Conservation (phyloP, 2,329 filamentous ascomycete genomes). For the Calonectria multiphialidica region DNA sequence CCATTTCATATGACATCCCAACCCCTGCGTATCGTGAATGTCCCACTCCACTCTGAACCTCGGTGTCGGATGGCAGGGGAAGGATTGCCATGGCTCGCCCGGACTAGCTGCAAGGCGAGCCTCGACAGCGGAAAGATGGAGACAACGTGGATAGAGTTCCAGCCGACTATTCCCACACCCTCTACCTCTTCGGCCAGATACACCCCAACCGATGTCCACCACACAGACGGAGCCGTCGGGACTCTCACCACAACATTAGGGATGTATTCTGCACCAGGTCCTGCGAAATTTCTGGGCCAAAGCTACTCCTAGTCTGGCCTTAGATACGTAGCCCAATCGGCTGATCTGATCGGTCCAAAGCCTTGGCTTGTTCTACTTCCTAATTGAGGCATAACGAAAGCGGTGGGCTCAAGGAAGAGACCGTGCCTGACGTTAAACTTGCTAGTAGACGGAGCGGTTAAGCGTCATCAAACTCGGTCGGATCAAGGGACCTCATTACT, state of each 20-base stretch:
- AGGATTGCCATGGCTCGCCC: neutral
- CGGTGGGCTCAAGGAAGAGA: neutral
- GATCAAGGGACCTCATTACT: constrained; percentile 39
- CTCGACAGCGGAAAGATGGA: constrained; percentile 34
- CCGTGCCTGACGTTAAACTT: neutral
- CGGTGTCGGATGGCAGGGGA: constrained; percentile 26
- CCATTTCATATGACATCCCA: neutral
- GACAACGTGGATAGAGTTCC: constrained; percentile 16
- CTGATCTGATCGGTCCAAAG: neutral
- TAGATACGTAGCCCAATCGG: too few relatives aligned
- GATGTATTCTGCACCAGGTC: neutral
- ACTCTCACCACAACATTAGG: neutral
- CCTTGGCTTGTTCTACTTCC: neutral
- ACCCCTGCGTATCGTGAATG: neutral
- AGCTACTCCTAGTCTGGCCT: neutral
- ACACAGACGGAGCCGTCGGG: neutral
- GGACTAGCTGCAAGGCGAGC: neutral
- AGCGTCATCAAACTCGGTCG: constrained; percentile 37
- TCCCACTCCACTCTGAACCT: constrained; percentile 32
- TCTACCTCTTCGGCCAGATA: neutral
- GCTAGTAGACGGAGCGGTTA: neutral
- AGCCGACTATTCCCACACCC: constrained; percentile 38
- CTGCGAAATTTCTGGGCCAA: neutral
- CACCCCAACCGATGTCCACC: constrained; percentile 2
- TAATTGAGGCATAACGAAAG: neutral